Evolutionary conservation across 1,284 basidiomycete genomes (phyloP).

Genomic region (Boletus semigastroideus): DNA sequence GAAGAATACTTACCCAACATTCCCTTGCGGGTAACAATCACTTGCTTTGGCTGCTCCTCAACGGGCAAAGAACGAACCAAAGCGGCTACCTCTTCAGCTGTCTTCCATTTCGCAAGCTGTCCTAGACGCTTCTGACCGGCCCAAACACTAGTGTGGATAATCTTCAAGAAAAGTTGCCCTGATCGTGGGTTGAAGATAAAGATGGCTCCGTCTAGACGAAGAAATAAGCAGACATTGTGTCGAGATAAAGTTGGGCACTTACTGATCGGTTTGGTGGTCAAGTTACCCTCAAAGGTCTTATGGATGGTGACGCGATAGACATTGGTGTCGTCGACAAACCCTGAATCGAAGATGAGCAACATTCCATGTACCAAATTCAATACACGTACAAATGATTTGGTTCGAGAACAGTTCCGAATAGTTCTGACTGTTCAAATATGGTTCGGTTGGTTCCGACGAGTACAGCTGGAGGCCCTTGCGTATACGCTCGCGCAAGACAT

Average conservation of each 20-base stretch:
- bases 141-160: conserved; percentile 99
- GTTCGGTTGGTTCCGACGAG: conserved; percentile 98
- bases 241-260: conserved; percentile 25
- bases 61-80: conserved; percentile 96
- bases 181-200: conserved; percentile 99
- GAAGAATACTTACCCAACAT: conserved; percentile 74
- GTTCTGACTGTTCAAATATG: conserved; percentile 97
- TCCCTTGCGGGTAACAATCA: conserved; percentile 99
- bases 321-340: conserved; percentile 99
- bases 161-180: conserved; percentile 97
- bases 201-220: conserved; percentile 82
- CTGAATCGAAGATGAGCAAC: conserved; percentile 34
- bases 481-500: conserved; percentile 97
- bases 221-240: conserved; percentile 1
- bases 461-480: conserved; percentile 98
- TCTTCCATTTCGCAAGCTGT: conserved; percentile 99
- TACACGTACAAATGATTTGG: conserved; percentile 88
- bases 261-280: conserved; percentile 99
- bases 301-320: conserved; percentile 99
- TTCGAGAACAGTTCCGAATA: conserved; percentile 99
- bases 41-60: conserved; percentile 99
- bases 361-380: neutral
- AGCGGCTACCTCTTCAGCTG: conserved; percentile 99
- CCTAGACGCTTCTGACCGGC: conserved; percentile 99
- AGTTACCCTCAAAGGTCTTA: conserved; percentile 99